A percentile compares a stretch with the other conserved stretches of the same genome.
Conservation (phyloP, 2,329 filamentous ascomycete genomes). For the Cytospora leucostoma region DNA sequence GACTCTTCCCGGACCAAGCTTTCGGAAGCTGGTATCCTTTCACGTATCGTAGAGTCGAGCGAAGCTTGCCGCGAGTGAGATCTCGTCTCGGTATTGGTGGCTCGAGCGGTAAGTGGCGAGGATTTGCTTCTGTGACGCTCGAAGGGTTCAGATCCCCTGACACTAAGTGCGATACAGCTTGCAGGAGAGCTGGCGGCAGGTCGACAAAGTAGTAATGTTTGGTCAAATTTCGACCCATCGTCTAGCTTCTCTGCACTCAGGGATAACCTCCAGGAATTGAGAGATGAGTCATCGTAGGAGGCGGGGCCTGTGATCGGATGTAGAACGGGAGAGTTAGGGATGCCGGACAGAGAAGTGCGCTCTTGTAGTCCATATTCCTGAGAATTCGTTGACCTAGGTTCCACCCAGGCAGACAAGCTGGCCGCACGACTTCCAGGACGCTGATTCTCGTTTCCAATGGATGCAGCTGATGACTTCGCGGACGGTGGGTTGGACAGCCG, state of each 20-base stretch:
- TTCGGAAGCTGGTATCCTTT: slow-evolving; percentile 20
- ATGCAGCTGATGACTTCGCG: slow-evolving; percentile 5
- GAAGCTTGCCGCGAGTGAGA: slow-evolving; percentile 11
- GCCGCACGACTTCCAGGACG: neutral
- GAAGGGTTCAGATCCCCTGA: neutral
- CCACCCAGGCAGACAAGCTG: slow-evolving; percentile 9
- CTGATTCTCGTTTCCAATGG: slow-evolving; percentile 6
- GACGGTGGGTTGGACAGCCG: neutral
- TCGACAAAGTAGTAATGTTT: neutral
- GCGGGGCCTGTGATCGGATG: slow-evolving; percentile 7
- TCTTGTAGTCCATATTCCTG: slow-evolving; percentile 22
- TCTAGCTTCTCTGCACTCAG: slow-evolving; percentile 20
- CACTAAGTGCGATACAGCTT: neutral
- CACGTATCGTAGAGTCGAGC: slow-evolving; percentile 7
- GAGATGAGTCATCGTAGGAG: slow-evolving; percentile 27
- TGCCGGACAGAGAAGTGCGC: slow-evolving; percentile 26
- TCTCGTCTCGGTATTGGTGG: neutral
- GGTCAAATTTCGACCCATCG: slow-evolving; percentile 11
- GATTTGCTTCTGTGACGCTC: slow-evolving; percentile 17
- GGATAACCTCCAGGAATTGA: slow-evolving; percentile 30
- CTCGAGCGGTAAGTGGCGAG: neutral
- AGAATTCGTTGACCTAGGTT: slow-evolving; percentile 1
- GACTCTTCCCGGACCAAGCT: slow-evolving; percentile 24
- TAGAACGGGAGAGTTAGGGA: slow-evolving; percentile 25
- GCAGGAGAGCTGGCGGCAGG: slow-evolving; percentile 12